A percentile compares a stretch with the other conserved stretches of the same genome.
phyloP scores from a whole-genome alignment of 1,284 basidiomycete species.

The Trichosporon inkin region DNA sequence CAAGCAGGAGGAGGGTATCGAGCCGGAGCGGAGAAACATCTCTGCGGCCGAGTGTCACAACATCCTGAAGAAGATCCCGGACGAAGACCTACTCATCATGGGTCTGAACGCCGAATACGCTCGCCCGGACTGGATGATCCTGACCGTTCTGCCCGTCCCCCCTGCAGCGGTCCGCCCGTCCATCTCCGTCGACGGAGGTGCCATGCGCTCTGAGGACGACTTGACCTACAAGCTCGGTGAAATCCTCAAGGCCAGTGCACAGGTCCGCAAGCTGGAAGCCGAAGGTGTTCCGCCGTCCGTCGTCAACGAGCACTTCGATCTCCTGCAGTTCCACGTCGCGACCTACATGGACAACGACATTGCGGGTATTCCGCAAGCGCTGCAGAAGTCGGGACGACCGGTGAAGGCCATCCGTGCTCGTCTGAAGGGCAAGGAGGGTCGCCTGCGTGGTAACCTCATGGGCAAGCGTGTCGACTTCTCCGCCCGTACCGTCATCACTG shows the following conservation, averaged over 20 bases:
- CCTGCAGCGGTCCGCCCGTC: slow-evolving; percentile 97
- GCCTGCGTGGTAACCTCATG: slow-evolving; percentile 97
- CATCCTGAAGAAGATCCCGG: slow-evolving; percentile 87
- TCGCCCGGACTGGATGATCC: slow-evolving; percentile 98
- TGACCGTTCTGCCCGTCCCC: slow-evolving; percentile 95
- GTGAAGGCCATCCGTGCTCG: slow-evolving; percentile 98
- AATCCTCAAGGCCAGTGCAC: slow-evolving; percentile 92
- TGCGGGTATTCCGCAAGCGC: slow-evolving; percentile 92
- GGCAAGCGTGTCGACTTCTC: slow-evolving; percentile 99
- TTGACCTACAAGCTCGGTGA: slow-evolving; percentile 97
- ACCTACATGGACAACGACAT: slow-evolving; percentile 99
- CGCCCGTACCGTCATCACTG: slow-evolving; percentile 97
- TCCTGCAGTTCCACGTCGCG: slow-evolving; percentile 96
- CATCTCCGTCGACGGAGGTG: slow-evolving; percentile 92
- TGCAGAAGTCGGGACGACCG: slow-evolving; percentile 96
- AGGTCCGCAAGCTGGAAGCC: slow-evolving; percentile 86
- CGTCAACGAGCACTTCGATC: slow-evolving; percentile 91
- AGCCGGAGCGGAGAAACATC: slow-evolving; percentile 85
- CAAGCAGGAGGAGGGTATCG: slow-evolving; percentile 74
- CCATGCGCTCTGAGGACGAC: slow-evolving; percentile 95
- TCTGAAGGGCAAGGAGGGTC: slow-evolving; percentile 97
- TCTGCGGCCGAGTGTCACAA: slow-evolving; percentile 86
- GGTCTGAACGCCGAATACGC: slow-evolving; percentile 95
- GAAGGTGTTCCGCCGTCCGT: slow-evolving; percentile 97
- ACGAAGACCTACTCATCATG: slow-evolving; percentile 82